Percentiles rank a stretch among this genome's conserved stretches.
Evolutionary conservation across 441 rosid genomes (phyloP).

Genomic region (Adansonia madagascariensis): DNA sequence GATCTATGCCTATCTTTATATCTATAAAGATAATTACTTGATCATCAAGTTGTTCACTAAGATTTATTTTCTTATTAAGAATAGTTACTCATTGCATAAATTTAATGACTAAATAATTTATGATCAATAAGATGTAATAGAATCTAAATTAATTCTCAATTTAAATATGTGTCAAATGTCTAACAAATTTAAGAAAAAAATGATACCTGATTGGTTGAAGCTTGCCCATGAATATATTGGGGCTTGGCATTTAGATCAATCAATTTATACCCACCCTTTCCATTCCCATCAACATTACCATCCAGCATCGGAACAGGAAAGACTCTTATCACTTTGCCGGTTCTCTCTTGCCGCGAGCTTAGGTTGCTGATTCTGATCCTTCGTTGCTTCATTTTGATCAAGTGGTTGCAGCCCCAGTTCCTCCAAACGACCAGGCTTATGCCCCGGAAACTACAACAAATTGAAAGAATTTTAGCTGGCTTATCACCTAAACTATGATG

Average conservation of each 20-base stretch:
- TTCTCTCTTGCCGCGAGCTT: constrained; percentile 40
- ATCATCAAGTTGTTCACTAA: no score
- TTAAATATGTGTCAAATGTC: no score
- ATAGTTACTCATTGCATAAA: no score
- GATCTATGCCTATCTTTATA: no score
- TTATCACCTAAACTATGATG: no score
- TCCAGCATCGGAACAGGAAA: no score
- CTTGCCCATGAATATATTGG: constrained; percentile 51
- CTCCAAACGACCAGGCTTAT: constrained; percentile 53
- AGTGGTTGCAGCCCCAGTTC: constrained; percentile 42
- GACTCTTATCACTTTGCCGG: constrained; percentile 44
- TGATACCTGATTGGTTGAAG: constrained; percentile 56
- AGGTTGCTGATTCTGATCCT: constrained; percentile 47
- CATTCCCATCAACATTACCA: no score
- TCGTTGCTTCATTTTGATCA: constrained; percentile 42
- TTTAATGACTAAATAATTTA: no score
- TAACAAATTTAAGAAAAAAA: background rate
- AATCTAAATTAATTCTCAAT: no score
- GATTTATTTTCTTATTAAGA: no score
- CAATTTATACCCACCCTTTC: background rate
- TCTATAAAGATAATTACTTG: no score
- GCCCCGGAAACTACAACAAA: constrained; percentile 68
- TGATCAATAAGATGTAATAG: no score
- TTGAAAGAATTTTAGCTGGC: constrained; percentile 9
- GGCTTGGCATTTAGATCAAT: constrained; percentile 70